A percentile compares a stretch with the other conserved stretches of the same genome.
phyloP scores from a whole-genome alignment of 169 alveolate genomes.

The Sarcocystis neurona region DNA sequence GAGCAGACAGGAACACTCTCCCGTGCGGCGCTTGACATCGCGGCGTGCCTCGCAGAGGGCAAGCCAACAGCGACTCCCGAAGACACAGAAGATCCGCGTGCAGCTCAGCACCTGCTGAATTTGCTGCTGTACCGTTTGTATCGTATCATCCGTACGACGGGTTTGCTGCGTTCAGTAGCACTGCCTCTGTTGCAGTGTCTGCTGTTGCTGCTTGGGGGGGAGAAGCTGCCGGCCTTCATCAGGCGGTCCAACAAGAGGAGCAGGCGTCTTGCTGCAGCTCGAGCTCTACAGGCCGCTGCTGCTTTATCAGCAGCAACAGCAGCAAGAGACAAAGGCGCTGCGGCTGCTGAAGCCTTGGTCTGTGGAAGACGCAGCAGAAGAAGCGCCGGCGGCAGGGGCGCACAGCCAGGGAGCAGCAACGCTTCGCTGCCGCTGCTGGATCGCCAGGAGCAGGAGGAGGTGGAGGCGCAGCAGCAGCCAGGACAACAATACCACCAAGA shows the following conservation, averaged over 20 bases:
- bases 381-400: background rate
- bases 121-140: background rate
- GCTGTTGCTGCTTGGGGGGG: background rate
- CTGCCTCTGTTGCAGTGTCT: conserved; percentile 5
- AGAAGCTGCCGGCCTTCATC: background rate
- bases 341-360: background rate
- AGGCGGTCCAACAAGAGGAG: background rate
- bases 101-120: background rate
- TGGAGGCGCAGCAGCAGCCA: background rate
- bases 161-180: conserved; percentile 1
- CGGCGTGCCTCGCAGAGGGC: too few species aligned
- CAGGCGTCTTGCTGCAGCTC: background rate
- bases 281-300: background rate
- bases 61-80: too few species aligned
- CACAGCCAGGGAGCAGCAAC: background rate
- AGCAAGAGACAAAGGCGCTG: background rate
- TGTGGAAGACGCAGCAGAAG: background rate
- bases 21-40: too few species aligned
- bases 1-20: too few species aligned
- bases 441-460: background rate
- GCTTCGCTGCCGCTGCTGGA: background rate
- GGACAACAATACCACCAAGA: too few species aligned
- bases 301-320: background rate
- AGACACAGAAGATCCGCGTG: too few species aligned
- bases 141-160: background rate